Evolutionary conservation across 306 rosid species (phyloP).

Genomic region (Argentina anserina): DNA sequence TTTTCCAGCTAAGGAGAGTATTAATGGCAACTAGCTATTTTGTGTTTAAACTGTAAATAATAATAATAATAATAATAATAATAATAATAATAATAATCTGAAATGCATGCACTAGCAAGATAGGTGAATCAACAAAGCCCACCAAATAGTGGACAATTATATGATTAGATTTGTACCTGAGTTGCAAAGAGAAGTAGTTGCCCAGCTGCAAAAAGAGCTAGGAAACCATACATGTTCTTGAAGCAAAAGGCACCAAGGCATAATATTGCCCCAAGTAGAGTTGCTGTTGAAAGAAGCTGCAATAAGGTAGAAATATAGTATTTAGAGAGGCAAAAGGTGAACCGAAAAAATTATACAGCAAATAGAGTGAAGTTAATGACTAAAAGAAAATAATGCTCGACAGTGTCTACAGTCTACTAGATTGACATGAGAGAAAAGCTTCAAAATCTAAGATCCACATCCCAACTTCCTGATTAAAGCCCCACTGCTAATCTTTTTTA

Average conservation of each 20-base stretch:
- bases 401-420: neutral
- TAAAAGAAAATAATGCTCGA: neutral
- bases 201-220: conserved; percentile 63
- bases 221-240: conserved; percentile 68
- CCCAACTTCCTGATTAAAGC: neutral
- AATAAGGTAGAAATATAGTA: conserved; percentile 3
- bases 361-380: neutral
- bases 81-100: no score
- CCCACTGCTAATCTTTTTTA: neutral
- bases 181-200: conserved; percentile 72
- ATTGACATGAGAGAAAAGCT: neutral
- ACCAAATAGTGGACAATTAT: neutral
- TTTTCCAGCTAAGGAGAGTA: neutral
- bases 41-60: neutral
- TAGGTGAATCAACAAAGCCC: conserved; percentile 9
- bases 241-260: conserved; percentile 64
- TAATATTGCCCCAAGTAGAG: conserved; percentile 60
- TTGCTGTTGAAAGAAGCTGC: conserved; percentile 70
- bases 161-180: conserved; percentile 47
- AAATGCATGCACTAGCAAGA: neutral
- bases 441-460: neutral
- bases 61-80: no score
- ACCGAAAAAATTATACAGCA: neutral
- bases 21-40: neutral
- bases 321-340: neutral